phyloP scores from a whole-genome alignment of 768 basidiomycete species.

The Termitomyces sp. region DNA sequence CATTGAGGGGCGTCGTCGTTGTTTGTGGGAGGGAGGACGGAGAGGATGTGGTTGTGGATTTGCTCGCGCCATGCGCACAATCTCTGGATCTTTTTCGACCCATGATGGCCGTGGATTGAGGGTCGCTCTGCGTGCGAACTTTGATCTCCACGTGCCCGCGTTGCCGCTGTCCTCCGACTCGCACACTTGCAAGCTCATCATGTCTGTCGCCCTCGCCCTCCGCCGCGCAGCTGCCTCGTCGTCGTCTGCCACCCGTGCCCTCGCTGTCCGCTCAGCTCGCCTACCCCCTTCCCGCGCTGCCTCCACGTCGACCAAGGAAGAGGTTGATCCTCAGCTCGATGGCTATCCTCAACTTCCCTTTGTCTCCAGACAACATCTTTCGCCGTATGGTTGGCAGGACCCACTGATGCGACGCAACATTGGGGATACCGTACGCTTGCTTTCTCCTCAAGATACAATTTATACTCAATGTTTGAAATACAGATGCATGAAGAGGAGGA shows the following conservation, averaged over 20 bases:
- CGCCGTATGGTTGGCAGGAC: constrained; percentile 75
- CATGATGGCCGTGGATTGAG: constrained; percentile 28
- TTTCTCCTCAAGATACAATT: constrained; percentile 12
- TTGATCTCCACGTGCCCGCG: constrained; percentile 16
- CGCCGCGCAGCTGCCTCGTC: constrained; percentile 38
- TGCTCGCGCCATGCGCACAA: no score
- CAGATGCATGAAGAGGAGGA: constrained; percentile 84
- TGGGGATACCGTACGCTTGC: constrained; percentile 61
- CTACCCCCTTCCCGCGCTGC: constrained; percentile 26
- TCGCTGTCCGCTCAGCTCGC: constrained; percentile 10
- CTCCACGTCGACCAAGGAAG: constrained; percentile 32
- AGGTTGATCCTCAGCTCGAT: constrained; percentile 64
- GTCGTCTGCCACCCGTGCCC: constrained; percentile 25
- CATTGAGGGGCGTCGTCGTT: constrained; percentile 17
- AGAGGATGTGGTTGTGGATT: no score
- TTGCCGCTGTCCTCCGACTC: constrained; percentile 16
- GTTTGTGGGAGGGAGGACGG: not conserved
- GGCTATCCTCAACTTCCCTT: constrained; percentile 74
- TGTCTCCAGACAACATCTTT: constrained; percentile 62
- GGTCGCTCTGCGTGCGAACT: constrained; percentile 19
- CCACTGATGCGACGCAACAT: constrained; percentile 74
- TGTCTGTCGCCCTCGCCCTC: constrained; percentile 38
- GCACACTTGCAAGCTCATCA: constrained; percentile 18
- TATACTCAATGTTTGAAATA: constrained; percentile 9
- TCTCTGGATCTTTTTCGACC: constrained; percentile 17